Percentiles rank a stretch among this genome's conserved stretches.
Evolutionary conservation across 176 grass and related monocot genomes (phyloP).

Genomic region (Carex myosuroides): DNA sequence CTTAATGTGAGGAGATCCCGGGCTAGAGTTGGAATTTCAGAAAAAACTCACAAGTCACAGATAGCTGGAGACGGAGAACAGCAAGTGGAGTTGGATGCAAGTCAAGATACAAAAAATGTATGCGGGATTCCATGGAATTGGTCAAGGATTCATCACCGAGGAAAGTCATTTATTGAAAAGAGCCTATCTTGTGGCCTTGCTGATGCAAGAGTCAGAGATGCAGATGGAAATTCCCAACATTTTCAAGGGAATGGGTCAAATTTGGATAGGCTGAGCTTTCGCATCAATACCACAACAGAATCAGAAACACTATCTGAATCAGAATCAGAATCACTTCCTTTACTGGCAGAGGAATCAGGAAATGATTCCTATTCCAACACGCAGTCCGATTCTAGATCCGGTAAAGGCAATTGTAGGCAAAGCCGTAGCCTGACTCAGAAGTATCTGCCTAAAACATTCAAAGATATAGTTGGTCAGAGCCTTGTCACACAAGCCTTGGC

Average conservation of each 20-base stretch:
- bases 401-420: slow-evolving; percentile 31
- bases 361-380: slow-evolving; percentile 53
- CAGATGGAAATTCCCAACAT: slow-evolving; percentile 41
- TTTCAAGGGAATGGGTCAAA: slow-evolving; percentile 37
- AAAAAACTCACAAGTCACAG: slow-evolving; percentile 28
- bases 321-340: slow-evolving; percentile 64
- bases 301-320: slow-evolving; percentile 47
- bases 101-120: slow-evolving; percentile 44
- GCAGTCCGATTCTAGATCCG: slow-evolving; percentile 34
- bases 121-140: slow-evolving; percentile 98
- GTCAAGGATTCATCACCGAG: slow-evolving; percentile 87
- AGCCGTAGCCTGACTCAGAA: slow-evolving; percentile 75
- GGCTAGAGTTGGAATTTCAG: slow-evolving; percentile 56
- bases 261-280: slow-evolving; percentile 43
- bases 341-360: slow-evolving; percentile 49
- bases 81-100: slow-evolving; percentile 34
- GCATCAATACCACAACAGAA: slow-evolving; percentile 30
- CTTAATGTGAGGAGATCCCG: slow-evolving; percentile 40
- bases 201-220: slow-evolving; percentile 48
- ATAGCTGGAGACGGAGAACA: slow-evolving; percentile 13
- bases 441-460: slow-evolving; percentile 79
- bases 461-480: slow-evolving; percentile 80
- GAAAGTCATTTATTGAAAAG: slow-evolving; percentile 85
- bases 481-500: slow-evolving; percentile 80
- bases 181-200: slow-evolving; percentile 83